Base-by-base conservation (phyloP, 768 basidiomycete species). In the Boletus rex-veris region DNA sequence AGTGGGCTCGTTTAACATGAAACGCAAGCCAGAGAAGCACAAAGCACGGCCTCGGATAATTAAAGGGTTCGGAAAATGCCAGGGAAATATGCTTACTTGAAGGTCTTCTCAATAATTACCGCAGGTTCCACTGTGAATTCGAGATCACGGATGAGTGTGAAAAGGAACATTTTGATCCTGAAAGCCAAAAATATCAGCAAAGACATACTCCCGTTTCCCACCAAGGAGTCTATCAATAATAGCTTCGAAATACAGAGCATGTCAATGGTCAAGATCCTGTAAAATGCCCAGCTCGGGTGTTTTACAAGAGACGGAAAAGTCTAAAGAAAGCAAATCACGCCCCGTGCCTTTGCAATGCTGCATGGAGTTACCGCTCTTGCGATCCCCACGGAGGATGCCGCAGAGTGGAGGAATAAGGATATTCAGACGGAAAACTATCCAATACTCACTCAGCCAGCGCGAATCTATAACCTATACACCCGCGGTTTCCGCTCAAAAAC, bases 161-260 rank as follows among this genome's bases (percentile, higher is more conserved):
- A 83, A 56, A 85, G 70, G 61, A 85, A 83, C 36, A 80, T 74
- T 66, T 85, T 85, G 67, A 85, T 83, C 73, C 82, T 84, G 63
- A 26, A 57, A 62, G 36, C 46, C 60, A 44, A 64, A 65, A 58
- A 61, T 57, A 61, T 60, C 59, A 64, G 51, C 24, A 54, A 14
- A 41, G 12, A 15, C 16, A 11, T n/a, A 43, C 37, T 31, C 41
- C 38, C 54, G 18, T 16, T 46, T 48, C 51, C 24, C 45, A 30
- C 10, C 39, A 37, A 42, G 37, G 45, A 39, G 48, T 19, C 26
- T 15, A 43, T 55, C 50, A 45, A 48, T 35, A 47, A 50, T 45
- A 52, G 42, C 31, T 14, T 35, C 28, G 35, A 48, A 51, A 54
- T 30, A 47, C 46, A 48, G 14, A 26, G 35, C 48, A 35, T 42